These are phyloP conservation scores for Colletotrichum tanaceti DNA, from an alignment of 2,329 filamentous ascomycete genomes.

Conservation along the genomic window DNA sequence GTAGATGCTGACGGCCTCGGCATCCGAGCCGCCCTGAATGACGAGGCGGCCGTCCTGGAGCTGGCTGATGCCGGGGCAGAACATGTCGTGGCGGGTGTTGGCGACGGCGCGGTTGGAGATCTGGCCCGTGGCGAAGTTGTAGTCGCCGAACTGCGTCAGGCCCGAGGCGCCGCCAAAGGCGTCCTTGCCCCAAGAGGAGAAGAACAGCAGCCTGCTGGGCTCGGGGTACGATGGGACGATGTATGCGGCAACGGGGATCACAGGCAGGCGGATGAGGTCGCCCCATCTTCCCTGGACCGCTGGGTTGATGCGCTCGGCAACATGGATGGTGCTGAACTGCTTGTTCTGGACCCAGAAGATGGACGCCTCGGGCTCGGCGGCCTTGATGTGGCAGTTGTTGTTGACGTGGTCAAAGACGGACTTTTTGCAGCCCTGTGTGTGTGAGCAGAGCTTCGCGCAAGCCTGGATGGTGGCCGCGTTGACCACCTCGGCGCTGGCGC, in stretches of 20 bases:
- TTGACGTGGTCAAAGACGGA: slow-evolving; percentile 42
- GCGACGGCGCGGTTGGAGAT: slow-evolving; percentile 49
- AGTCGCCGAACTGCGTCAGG: slow-evolving; percentile 43
- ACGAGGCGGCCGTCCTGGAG: slow-evolving; percentile 61
- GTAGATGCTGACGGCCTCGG: slow-evolving; percentile 61
- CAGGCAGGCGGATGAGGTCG: slow-evolving; percentile 44
- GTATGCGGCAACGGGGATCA: slow-evolving; percentile 47
- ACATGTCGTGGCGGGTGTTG: slow-evolving; percentile 65
- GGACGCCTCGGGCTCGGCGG: slow-evolving; percentile 31
- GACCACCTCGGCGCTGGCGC: slow-evolving; percentile 29
- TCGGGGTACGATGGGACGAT: slow-evolving; percentile 45
- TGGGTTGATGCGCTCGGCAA: slow-evolving; percentile 38
- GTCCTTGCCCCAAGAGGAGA: slow-evolving; percentile 44
- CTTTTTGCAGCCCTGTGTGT: slow-evolving; percentile 35
- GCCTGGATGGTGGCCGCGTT: slow-evolving; percentile 34
- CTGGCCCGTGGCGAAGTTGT: slow-evolving; percentile 44
- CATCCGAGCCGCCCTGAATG: slow-evolving; percentile 65
- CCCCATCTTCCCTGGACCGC: slow-evolving; percentile 45
- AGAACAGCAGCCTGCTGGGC: slow-evolving; percentile 43
- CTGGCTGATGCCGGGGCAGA: slow-evolving; percentile 66
- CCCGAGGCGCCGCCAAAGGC: slow-evolving; percentile 43
- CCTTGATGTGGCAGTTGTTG: slow-evolving; percentile 43
- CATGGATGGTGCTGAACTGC: slow-evolving; percentile 43
- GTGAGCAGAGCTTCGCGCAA: slow-evolving; percentile 39
- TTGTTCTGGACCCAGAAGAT: slow-evolving; percentile 41